These are phyloP conservation scores for Sisymbrium altissimum DNA, from an alignment of 345 rosid species.

Conservation along the genomic window DNA sequence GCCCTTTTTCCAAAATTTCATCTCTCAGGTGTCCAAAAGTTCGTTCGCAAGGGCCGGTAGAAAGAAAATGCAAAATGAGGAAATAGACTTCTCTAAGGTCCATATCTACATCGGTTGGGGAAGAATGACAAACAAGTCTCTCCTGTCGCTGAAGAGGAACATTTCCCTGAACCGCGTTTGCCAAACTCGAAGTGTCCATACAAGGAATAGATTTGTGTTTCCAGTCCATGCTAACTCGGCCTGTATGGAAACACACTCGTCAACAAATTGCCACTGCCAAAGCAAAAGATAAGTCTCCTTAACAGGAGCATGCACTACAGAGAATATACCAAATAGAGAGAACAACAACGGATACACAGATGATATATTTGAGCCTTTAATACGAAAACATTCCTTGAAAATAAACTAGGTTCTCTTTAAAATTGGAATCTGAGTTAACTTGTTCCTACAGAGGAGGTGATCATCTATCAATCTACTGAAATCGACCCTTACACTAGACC, in stretches of 20 bases:
- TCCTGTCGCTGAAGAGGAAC: slow-evolving; percentile 43
- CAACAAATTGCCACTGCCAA: slow-evolving; percentile 13
- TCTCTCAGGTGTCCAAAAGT: slow-evolving; percentile 55
- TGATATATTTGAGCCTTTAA: background rate
- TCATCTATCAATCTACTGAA: background rate
- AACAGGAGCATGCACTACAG: too few species aligned
- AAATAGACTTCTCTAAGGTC: slow-evolving; percentile 89
- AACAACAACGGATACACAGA: background rate
- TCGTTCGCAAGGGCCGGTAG: slow-evolving; percentile 75
- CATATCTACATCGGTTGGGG: slow-evolving; percentile 45
- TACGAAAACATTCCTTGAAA: background rate
- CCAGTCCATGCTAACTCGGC: slow-evolving; percentile 54
- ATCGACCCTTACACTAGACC: background rate
- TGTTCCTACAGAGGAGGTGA: background rate
- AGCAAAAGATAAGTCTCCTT: too few species aligned
- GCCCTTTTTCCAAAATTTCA: slow-evolving; percentile 80
- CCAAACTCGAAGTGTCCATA: slow-evolving; percentile 43
- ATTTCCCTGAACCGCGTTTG: slow-evolving; percentile 43
- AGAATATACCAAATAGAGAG: background rate
- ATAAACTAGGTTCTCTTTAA: background rate
- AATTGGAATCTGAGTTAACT: background rate
- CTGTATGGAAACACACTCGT: slow-evolving; percentile 28
- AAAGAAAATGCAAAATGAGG: slow-evolving; percentile 85
- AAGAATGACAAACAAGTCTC: slow-evolving; percentile 35
- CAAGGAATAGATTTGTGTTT: slow-evolving; percentile 47